Conservation (phyloP, 441 rosid genomes). For the Lagerstroemia fauriei region DNA sequence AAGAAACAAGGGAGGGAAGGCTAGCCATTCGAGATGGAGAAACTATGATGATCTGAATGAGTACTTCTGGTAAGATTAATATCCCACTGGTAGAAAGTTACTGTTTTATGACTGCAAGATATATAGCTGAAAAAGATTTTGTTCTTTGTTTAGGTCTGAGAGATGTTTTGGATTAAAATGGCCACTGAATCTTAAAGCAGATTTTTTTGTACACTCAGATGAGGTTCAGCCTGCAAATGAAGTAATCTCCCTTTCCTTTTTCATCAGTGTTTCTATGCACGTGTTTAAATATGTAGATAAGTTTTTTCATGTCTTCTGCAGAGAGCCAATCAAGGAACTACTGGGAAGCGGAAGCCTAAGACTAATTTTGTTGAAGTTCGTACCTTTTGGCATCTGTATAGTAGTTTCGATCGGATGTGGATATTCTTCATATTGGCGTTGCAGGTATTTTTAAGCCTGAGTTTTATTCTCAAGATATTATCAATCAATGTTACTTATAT, state of each 20-base stretch:
- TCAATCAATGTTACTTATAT: constrained; percentile 2
- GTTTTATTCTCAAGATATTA: constrained; percentile 20
- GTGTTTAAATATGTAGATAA: background rate
- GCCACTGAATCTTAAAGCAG: constrained; percentile 69
- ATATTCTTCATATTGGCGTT: constrained; percentile 82
- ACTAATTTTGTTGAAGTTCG: constrained; percentile 98
- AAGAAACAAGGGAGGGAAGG: constrained; percentile 78
- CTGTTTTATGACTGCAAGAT: background rate
- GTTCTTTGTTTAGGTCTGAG: constrained; percentile 57
- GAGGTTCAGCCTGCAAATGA: constrained; percentile 37
- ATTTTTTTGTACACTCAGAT: constrained; percentile 70
- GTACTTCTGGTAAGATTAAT: constrained; percentile 87
- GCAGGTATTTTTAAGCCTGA: constrained; percentile 52
- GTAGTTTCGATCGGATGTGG: constrained; percentile 98
- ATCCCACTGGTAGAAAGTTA: constrained; percentile 25
- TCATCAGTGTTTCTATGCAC: too few relatives aligned
- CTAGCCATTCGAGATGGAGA: constrained; percentile 97
- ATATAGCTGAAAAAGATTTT: constrained; percentile 24
- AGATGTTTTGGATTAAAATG: constrained; percentile 69
- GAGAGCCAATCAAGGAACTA: constrained; percentile 55
- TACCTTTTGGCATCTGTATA: constrained; percentile 89
- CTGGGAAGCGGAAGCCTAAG: constrained; percentile 75
- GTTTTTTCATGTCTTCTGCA: constrained; percentile 30
- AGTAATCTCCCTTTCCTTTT: constrained; percentile 39
- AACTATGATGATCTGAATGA: constrained; percentile 96